Percentiles rank a stretch among this genome's conserved stretches.
phyloP scores from a whole-genome alignment of 768 basidiomycete genomes.

The Dentipellis sp. region DNA sequence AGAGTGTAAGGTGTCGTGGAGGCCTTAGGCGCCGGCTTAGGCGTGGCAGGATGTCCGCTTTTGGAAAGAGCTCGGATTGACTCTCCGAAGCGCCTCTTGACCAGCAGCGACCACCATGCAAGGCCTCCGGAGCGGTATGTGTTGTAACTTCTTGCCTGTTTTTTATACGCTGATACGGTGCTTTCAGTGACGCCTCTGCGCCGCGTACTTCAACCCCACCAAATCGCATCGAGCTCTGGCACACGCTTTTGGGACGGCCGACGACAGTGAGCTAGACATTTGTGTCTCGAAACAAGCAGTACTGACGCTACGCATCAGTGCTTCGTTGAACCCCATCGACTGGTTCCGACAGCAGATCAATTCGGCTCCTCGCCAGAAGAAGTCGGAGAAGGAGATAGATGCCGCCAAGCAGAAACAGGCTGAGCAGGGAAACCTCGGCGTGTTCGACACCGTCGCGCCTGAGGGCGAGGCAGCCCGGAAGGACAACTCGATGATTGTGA shows the following conservation, averaged over 20 bases:
- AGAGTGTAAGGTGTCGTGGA: no score
- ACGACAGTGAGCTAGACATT: slow-evolving; percentile 5
- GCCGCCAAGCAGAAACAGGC: slow-evolving; percentile 32
- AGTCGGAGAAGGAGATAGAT: slow-evolving; percentile 10
- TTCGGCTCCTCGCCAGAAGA: slow-evolving; percentile 7
- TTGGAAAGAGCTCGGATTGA: slow-evolving; percentile 1
- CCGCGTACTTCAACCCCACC: slow-evolving; percentile 1
- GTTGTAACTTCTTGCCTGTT: neutral
- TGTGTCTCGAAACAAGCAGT: neutral
- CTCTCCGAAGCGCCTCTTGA: neutral
- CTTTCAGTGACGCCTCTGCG: neutral
- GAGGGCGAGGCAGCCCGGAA: neutral
- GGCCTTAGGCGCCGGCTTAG: neutral
- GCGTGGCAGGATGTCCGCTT: neutral
- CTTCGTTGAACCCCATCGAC: slow-evolving; percentile 12
- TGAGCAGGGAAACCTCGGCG: slow-evolving; percentile 34
- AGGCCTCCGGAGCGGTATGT: slow-evolving; percentile 6
- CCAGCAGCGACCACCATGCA: neutral
- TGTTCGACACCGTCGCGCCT: slow-evolving; percentile 33
- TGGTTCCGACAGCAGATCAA: slow-evolving; percentile 11
- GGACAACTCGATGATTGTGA: neutral
- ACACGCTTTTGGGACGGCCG: slow-evolving; percentile 7
- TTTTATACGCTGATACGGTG: neutral
- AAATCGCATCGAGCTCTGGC: slow-evolving; percentile 1
- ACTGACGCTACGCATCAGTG: slow-evolving; percentile 3